phyloP scores from a whole-genome alignment of 139 green algal species.

The Tetraselmis chui region DNA sequence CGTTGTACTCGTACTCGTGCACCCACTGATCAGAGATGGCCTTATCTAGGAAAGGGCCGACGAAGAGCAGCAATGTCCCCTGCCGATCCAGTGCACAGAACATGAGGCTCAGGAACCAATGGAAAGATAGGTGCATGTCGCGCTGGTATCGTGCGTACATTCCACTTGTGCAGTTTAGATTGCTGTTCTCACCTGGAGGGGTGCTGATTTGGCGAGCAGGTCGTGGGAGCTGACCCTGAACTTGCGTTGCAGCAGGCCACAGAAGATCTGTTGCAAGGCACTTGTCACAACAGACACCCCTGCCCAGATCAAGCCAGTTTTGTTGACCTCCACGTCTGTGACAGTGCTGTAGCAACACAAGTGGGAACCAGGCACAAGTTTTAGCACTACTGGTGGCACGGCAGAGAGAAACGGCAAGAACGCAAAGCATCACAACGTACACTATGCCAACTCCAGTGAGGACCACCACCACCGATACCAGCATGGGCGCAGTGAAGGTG shows the following conservation, averaged over 20 bases:
- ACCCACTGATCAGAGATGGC: constrained; percentile 51
- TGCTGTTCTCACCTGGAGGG: constrained; percentile 56
- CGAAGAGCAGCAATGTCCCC: constrained; percentile 57
- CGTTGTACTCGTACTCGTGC: constrained; percentile 44
- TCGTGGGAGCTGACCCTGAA: constrained; percentile 69
- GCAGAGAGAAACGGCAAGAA: not conserved
- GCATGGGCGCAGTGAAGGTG: constrained; percentile 41
- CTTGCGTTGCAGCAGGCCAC: constrained; percentile 75
- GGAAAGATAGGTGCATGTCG: not conserved
- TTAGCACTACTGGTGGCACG: not conserved
- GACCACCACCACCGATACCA: constrained; percentile 61
- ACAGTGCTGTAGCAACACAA: constrained; percentile 78
- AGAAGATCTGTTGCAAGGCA: constrained; percentile 90
- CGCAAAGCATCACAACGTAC: constrained; percentile 37
- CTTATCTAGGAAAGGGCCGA: constrained; percentile 71
- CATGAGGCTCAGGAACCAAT: not conserved
- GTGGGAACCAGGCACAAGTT: not conserved
- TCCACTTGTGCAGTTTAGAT: too few relatives aligned
- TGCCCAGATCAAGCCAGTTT: constrained; percentile 66
- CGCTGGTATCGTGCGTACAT: too few relatives aligned
- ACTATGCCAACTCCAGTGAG: constrained; percentile 73
- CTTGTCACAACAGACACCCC: constrained; percentile 69
- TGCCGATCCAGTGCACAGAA: constrained; percentile 17
- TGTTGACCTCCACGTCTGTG: constrained; percentile 60
- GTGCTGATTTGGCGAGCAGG: constrained; percentile 78